A percentile compares a stretch with the other conserved stretches of the same genome.
phyloP scores from a whole-genome alignment of 2,329 filamentous ascomycete genomes.

The Penicillium oxalicum region DNA sequence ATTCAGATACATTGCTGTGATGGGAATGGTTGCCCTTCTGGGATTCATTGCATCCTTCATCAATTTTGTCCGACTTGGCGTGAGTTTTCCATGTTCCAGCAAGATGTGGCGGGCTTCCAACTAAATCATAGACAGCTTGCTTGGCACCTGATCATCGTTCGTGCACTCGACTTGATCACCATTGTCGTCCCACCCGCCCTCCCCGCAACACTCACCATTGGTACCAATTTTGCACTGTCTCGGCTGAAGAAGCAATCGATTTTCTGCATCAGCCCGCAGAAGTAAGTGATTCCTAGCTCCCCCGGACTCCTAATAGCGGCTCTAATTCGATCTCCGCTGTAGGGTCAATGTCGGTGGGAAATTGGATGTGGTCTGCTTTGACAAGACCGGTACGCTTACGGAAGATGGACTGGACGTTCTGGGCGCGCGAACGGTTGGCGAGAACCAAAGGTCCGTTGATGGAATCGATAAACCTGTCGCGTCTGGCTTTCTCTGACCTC shows the following conservation, averaged over 20 bases:
- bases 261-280: constrained; percentile 95
- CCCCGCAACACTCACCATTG: constrained; percentile 90
- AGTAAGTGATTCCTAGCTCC: constrained; percentile 22
- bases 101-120: background rate
- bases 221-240: constrained; percentile 87
- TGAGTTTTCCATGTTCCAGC: constrained; percentile 24
- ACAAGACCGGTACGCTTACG: constrained; percentile 97
- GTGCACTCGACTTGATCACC: constrained; percentile 90
- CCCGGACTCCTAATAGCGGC: background rate
- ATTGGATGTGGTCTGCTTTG: constrained; percentile 92
- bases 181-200: constrained; percentile 95
- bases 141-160: constrained; percentile 86
- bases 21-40: constrained; percentile 76
- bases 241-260: constrained; percentile 84
- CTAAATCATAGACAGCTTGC: constrained; percentile 49
- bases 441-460: constrained; percentile 41
- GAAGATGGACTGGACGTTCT: constrained; percentile 94
- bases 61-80: constrained; percentile 79
- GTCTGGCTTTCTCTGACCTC: background rate
- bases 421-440: constrained; percentile 72
- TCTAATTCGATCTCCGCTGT: constrained; percentile 5
- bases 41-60: constrained; percentile 88
- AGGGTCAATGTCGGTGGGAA: constrained; percentile 95
- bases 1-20: constrained; percentile 95
- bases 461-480: background rate